phyloP scores from a whole-genome alignment of 2,329 filamentous ascomycete genomes.

The Thermothelomyces thermophilus region DNA sequence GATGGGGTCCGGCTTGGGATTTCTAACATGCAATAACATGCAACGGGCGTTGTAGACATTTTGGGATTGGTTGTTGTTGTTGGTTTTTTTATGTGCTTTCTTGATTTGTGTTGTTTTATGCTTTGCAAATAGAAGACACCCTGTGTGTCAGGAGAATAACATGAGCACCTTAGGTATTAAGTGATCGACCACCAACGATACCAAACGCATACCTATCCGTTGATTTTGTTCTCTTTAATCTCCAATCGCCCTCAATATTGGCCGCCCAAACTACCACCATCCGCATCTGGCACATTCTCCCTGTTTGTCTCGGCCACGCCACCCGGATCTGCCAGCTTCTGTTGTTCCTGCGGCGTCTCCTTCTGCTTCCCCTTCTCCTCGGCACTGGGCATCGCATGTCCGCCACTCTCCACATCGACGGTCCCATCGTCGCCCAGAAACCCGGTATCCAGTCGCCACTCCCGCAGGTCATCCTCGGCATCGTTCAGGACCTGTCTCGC shows the following conservation, averaged over 20 bases:
- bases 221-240: too few species aligned
- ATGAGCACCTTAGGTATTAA: constrained; percentile 12
- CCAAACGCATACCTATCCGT: neutral
- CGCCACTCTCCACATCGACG: neutral
- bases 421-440: constrained; percentile 7
- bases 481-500: constrained; percentile 86
- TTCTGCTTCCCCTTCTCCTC: constrained; percentile 7
- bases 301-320: neutral
- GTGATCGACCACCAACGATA: constrained; percentile 8
- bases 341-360: neutral
- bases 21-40: neutral
- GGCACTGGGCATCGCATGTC: neutral
- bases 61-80: too few species aligned
- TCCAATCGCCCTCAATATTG: too few species aligned
- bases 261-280: too few species aligned
- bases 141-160: neutral
- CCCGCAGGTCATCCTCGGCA: constrained; percentile 78
- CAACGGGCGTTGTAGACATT: too few species aligned
- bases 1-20: neutral
- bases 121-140: too few species aligned
- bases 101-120: neutral
- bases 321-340: neutral
- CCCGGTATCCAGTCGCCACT: constrained; percentile 48
- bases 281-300: neutral
- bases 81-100: neutral